A percentile compares a stretch with the other conserved stretches of the same genome.
These are phyloP conservation scores for Cubamyces sp. DNA, from an alignment of 768 basidiomycete species.

Conservation along the genomic window DNA sequence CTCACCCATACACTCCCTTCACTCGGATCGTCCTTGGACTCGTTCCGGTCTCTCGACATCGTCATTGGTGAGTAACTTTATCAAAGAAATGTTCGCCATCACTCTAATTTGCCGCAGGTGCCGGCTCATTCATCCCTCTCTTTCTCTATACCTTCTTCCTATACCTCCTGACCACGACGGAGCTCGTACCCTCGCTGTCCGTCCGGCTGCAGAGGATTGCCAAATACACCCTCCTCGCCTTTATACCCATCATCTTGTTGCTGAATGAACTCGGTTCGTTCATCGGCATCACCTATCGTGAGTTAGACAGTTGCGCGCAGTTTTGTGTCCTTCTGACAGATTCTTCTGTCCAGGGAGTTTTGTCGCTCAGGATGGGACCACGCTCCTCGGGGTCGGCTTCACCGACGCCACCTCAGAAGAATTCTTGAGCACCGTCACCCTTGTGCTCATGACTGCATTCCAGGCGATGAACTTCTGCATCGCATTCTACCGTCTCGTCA, in stretches of 20 bases:
- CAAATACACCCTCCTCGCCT: conserved; percentile 49
- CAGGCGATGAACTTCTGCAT: conserved; percentile 64
- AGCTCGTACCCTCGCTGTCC: conserved; percentile 60
- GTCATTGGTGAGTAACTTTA: conserved; percentile 54
- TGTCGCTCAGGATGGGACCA: conserved; percentile 1
- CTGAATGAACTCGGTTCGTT: conserved; percentile 70
- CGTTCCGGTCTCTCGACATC: conserved; percentile 60
- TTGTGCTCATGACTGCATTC: conserved; percentile 59
- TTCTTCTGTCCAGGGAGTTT: conserved; percentile 10
- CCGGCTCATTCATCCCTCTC: conserved; percentile 66
- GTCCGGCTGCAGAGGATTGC: conserved; percentile 48
- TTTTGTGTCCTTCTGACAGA: not conserved
- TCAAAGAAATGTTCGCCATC: not conserved
- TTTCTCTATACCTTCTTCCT: conserved; percentile 66
- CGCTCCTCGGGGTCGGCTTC: conserved; percentile 46
- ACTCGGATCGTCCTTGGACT: conserved; percentile 46
- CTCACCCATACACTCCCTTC: conserved; percentile 59
- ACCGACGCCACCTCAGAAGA: conserved; percentile 42
- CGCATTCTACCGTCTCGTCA: conserved; percentile 59
- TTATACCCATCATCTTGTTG: conserved; percentile 58
- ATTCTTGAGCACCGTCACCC: conserved; percentile 65
- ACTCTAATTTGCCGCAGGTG: conserved; percentile 37
- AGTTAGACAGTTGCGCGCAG: conserved; percentile 28
- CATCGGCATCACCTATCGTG: conserved; percentile 59
- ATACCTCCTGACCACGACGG: conserved; percentile 54